These are phyloP conservation scores for Yarrowia phangngaensis DNA, from an alignment of 805 yeast species.

Conservation along the genomic window DNA sequence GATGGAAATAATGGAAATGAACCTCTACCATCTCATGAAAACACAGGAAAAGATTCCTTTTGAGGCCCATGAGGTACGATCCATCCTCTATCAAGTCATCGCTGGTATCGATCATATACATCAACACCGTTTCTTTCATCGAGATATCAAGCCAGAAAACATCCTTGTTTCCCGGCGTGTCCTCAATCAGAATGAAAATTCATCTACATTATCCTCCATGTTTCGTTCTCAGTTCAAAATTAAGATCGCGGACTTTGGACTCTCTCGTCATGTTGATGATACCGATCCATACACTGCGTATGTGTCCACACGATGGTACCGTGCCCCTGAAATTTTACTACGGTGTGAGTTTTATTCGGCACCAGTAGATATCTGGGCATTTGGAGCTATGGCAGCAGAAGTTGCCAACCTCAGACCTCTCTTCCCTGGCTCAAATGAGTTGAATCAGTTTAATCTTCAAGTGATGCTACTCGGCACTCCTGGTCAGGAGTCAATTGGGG, in stretches of 20 bases:
- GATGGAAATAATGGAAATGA: slow-evolving; percentile 86
- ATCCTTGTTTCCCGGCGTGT: slow-evolving; percentile 57
- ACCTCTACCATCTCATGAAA: slow-evolving; percentile 70
- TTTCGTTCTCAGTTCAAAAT: slow-evolving; percentile 49
- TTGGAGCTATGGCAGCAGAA: slow-evolving; percentile 87
- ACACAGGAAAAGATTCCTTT: slow-evolving; percentile 53
- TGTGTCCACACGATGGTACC: slow-evolving; percentile 94
- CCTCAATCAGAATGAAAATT: slow-evolving; percentile 5
- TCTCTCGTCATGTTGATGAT: slow-evolving; percentile 70
- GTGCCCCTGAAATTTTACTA: slow-evolving; percentile 81
- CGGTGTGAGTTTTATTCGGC: slow-evolving; percentile 56
- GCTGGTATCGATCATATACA: slow-evolving; percentile 83
- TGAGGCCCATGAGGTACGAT: slow-evolving; percentile 49
- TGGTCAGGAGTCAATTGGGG: slow-evolving; percentile 3
- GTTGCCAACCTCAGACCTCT: slow-evolving; percentile 70
- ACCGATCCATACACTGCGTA: slow-evolving; percentile 67
- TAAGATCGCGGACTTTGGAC: slow-evolving; percentile 92
- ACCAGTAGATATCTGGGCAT: slow-evolving; percentile 89
- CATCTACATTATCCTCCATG: neutral
- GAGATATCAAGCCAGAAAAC: slow-evolving; percentile 94
- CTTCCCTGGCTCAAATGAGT: slow-evolving; percentile 76
- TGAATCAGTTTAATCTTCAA: slow-evolving; percentile 73
- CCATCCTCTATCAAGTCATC: slow-evolving; percentile 60
- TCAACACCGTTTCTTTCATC: slow-evolving; percentile 61
- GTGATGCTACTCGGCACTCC: slow-evolving; percentile 75